phyloP scores from a whole-genome alignment of 2,329 filamentous ascomycete genomes.

The Botrytis cinerea region DNA sequence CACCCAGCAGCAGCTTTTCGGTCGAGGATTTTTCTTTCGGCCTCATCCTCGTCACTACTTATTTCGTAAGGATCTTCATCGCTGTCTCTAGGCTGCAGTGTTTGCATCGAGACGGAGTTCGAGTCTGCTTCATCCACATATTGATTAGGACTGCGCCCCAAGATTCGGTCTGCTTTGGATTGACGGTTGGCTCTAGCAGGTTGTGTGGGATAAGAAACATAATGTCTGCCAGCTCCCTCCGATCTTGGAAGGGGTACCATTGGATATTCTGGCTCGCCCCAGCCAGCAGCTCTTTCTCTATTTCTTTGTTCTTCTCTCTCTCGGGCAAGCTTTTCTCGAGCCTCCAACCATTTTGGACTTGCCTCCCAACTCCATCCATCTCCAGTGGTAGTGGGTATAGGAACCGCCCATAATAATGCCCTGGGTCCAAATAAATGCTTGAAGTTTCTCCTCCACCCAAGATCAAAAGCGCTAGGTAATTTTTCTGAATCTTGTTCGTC shows the following conservation, averaged over 20 bases:
- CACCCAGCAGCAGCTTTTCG: constrained; percentile 35
- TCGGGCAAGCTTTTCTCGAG: constrained; percentile 61
- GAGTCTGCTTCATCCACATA: constrained; percentile 35
- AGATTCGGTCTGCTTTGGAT: constrained; percentile 43
- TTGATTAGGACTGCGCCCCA: constrained; percentile 40
- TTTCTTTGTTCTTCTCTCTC: constrained; percentile 62
- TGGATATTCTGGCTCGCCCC: constrained; percentile 50
- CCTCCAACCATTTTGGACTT: constrained; percentile 74
- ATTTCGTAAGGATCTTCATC: constrained; percentile 39
- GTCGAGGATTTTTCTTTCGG: constrained; percentile 32
- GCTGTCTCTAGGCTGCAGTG: constrained; percentile 30
- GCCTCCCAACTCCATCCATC: constrained; percentile 96
- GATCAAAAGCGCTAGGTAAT: constrained; percentile 90
- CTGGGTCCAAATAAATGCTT: constrained; percentile 77
- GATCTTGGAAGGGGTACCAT: constrained; percentile 24
- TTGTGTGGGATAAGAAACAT: constrained; percentile 34
- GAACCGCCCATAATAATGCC: constrained; percentile 74
- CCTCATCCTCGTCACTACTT: constrained; percentile 39
- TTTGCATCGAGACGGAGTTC: constrained; percentile 39
- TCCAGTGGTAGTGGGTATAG: constrained; percentile 81
- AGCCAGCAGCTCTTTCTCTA: constrained; percentile 67
- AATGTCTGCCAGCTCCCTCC: constrained; percentile 39
- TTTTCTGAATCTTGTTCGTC: constrained; percentile 87
- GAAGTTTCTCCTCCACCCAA: constrained; percentile 80
- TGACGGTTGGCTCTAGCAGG: constrained; percentile 24